These are phyloP conservation scores for Citrus australasica DNA, from an alignment of 345 rosid species.

Conservation along the genomic window DNA sequence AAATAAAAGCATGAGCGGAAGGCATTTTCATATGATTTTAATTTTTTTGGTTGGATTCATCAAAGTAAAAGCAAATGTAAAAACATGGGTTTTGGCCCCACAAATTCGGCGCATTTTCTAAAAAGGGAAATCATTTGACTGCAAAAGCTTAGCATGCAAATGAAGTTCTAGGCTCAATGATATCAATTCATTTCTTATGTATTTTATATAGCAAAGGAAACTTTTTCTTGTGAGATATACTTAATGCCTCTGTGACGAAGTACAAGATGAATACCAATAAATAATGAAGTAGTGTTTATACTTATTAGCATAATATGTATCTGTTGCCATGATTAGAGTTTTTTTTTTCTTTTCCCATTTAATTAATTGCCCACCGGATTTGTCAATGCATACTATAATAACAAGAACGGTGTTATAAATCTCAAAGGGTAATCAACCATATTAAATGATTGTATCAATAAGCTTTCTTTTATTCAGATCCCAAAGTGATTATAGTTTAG, in stretches of 20 bases:
- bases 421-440: no score
- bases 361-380: no score
- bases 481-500: background rate
- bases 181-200: slow-evolving; percentile 1
- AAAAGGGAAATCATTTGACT: background rate
- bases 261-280: background rate
- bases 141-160: slow-evolving; percentile 11
- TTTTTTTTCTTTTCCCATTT: no score
- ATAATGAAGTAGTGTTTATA: background rate
- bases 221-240: background rate
- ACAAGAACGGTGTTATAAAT: no score
- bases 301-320: background rate
- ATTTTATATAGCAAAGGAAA: background rate
- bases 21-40: background rate
- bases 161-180: slow-evolving; percentile 12
- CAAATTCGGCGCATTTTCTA: slow-evolving; percentile 11
- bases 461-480: background rate
- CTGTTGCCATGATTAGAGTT: no score
- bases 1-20: background rate
- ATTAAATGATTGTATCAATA: no score
- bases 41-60: background rate
- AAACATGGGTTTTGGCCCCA: slow-evolving; percentile 7
- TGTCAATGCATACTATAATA: no score
- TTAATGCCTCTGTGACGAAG: background rate
- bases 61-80: slow-evolving; percentile 8